Evolutionary conservation across 139 green algal genomes (phyloP).

Genomic region (Astrephomene gubernaculifera): DNA sequence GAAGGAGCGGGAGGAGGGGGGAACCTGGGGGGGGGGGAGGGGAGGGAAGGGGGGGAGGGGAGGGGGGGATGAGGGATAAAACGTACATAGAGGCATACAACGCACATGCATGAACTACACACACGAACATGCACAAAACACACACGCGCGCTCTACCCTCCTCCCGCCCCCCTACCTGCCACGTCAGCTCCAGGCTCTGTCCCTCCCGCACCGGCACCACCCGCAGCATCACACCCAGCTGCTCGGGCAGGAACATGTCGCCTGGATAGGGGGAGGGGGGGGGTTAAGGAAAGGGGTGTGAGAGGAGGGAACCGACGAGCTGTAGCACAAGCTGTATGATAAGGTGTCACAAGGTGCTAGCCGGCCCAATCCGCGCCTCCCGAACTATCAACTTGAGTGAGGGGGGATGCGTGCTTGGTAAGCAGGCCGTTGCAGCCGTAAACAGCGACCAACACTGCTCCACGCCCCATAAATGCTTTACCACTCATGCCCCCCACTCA

Average conservation of each 20-base stretch:
- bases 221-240: slow-evolving; percentile 60
- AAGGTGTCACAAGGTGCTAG: too few relatives aligned
- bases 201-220: slow-evolving; percentile 83
- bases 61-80: background rate
- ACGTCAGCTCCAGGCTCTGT: slow-evolving; percentile 85
- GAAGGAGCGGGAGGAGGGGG: slow-evolving; percentile 57
- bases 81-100: too few relatives aligned
- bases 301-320: background rate
- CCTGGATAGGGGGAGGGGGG: background rate
- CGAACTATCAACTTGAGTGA: too few relatives aligned
- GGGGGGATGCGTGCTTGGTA: too few relatives aligned
- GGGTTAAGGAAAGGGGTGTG: background rate
- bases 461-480: too few relatives aligned
- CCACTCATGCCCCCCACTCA: too few relatives aligned
- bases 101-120: too few relatives aligned
- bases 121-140: background rate
- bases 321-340: background rate
- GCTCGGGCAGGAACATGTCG: slow-evolving; percentile 49
- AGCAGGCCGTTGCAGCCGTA: too few relatives aligned
- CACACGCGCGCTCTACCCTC: background rate
- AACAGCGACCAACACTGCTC: too few relatives aligned
- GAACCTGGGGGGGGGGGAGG: background rate
- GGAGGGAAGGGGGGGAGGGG: background rate
- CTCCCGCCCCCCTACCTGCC: slow-evolving; percentile 48
- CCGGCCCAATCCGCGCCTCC: too few relatives aligned